Conservation (phyloP, 768 basidiomycete genomes). For the Fomitopsis serialis region DNA sequence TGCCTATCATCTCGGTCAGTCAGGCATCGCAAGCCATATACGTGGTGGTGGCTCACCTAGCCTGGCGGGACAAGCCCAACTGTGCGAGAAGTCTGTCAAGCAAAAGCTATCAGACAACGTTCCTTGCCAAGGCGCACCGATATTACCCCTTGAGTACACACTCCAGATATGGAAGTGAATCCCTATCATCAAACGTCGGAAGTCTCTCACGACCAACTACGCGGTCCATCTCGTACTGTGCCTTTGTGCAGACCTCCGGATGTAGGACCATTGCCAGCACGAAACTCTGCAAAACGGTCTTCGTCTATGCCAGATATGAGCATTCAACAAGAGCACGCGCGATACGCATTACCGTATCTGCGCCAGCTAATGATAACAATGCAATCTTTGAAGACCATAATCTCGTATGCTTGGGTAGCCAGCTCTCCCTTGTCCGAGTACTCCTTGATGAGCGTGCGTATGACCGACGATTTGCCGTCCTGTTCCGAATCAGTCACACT, state of each 20-base stretch:
- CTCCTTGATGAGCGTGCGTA: background rate
- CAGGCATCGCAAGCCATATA: background rate
- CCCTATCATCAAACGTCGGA: slow-evolving; percentile 21
- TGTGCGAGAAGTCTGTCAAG: background rate
- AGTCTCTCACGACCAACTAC: slow-evolving; percentile 18
- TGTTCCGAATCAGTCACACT: background rate
- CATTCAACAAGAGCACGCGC: background rate
- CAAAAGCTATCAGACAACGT: background rate
- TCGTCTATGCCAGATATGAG: background rate
- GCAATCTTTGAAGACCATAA: background rate
- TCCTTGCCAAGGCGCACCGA: slow-evolving; percentile 17
- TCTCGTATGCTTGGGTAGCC: background rate
- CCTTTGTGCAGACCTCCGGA: slow-evolving; percentile 21
- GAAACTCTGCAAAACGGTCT: slow-evolving; percentile 10
- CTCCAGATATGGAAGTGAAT: slow-evolving; percentile 21
- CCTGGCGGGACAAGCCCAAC: background rate
- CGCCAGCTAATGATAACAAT: slow-evolving; percentile 9
- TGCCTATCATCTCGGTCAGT: slow-evolving; percentile 3
- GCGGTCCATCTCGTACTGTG: slow-evolving; percentile 22
- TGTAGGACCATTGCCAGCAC: slow-evolving; percentile 22
- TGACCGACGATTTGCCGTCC: background rate
- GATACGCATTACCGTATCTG: slow-evolving; percentile 15
- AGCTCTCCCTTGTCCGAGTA: background rate
- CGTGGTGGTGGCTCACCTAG: background rate
- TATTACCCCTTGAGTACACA: slow-evolving; percentile 20